These are phyloP conservation scores for Trichaptum fuscoviolaceum DNA, from an alignment of 768 basidiomycete species.

Conservation along the genomic window DNA sequence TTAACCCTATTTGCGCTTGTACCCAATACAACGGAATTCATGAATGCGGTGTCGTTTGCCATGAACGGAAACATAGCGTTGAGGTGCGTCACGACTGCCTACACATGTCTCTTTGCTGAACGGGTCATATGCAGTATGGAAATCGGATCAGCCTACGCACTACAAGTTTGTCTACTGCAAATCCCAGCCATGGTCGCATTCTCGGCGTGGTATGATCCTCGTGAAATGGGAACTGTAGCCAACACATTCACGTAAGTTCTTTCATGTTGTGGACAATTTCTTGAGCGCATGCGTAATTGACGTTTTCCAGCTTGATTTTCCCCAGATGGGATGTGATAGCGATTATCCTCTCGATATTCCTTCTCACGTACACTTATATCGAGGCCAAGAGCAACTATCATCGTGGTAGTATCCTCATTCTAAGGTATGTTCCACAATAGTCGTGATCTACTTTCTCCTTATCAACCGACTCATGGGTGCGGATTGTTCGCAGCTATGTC, in stretches of 20 bases:
- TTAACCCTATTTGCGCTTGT: conserved; percentile 95
- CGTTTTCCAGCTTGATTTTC: conserved; percentile 74
- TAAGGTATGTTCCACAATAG: conserved; percentile 54
- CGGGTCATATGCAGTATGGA: conserved; percentile 71
- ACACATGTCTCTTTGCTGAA: conserved; percentile 8
- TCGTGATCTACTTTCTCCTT: not conserved
- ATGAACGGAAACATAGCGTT: conserved; percentile 95
- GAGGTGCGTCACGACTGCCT: conserved; percentile 47
- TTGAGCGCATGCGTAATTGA: conserved; percentile 4
- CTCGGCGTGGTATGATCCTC: conserved; percentile 89
- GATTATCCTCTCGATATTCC: conserved; percentile 92
- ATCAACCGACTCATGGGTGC: conserved; percentile 9
- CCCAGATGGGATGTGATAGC: conserved; percentile 97
- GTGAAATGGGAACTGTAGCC: conserved; percentile 78
- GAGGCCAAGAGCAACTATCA: conserved; percentile 99
- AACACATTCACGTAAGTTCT: conserved; percentile 86
- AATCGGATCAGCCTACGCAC: conserved; percentile 97
- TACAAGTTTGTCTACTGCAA: conserved; percentile 96
- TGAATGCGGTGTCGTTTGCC: conserved; percentile 99
- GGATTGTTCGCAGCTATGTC: conserved; percentile 59
- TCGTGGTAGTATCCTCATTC: conserved; percentile 89
- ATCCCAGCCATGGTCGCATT: conserved; percentile 99
- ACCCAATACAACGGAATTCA: conserved; percentile 98
- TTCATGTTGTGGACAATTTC: not conserved
- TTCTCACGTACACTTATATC: conserved; percentile 98